A percentile compares a stretch with the other conserved stretches of the same genome.
Conservation (phyloP, 2,329 filamentous ascomycete species). For the Penicillium griseofulvum region DNA sequence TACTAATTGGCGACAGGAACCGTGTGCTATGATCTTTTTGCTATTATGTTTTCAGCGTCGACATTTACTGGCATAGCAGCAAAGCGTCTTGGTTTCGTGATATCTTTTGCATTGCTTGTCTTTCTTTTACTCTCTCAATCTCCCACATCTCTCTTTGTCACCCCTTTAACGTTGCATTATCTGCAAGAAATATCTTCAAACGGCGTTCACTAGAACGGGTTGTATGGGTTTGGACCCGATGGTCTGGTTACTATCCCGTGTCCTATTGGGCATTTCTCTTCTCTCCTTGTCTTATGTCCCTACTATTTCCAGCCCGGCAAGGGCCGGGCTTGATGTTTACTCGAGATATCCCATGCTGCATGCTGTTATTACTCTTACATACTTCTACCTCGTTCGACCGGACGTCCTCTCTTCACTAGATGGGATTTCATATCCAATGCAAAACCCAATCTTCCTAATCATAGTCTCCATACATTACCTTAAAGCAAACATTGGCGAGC, state of each 20-base stretch:
- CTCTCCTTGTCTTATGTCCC: conserved; percentile 9
- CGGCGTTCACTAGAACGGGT: conserved; percentile 11
- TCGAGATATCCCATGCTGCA: conserved; percentile 25
- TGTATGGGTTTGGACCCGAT: background rate
- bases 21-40: conserved; percentile 27
- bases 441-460: no score
- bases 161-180: background rate
- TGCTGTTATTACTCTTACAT: conserved; percentile 13
- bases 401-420: no score
- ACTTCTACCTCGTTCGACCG: no score
- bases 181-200: conserved; percentile 1
- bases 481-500: no score
- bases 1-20: conserved; percentile 21
- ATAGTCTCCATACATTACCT: no score
- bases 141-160: background rate
- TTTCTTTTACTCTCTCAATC: background rate
- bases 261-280: conserved; percentile 1
- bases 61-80: background rate
- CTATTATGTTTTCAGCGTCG: background rate
- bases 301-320: conserved; percentile 1
- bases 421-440: no score
- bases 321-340: conserved; percentile 8
- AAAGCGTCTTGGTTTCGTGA: conserved; percentile 14
- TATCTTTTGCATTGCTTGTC: background rate
- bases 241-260: conserved; percentile 8